These are phyloP conservation scores for Penicillium sp. DNA, from an alignment of 2,329 filamentous ascomycete genomes.

Conservation along the genomic window DNA sequence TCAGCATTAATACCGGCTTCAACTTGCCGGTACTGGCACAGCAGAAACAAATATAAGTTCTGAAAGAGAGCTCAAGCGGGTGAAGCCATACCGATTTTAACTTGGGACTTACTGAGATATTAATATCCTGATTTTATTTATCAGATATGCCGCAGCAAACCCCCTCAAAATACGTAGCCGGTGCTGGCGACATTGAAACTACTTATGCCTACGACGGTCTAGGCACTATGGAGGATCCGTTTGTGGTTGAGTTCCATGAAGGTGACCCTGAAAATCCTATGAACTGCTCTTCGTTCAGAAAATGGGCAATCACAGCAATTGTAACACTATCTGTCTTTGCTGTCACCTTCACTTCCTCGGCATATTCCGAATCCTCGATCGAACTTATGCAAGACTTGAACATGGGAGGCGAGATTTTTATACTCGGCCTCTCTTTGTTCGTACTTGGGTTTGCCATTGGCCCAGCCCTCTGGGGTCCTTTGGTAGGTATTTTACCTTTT, in stretches of 20 bases:
- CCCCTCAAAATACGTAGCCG: not conserved
- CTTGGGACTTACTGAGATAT: not conserved
- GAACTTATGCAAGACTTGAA: constrained; percentile 38
- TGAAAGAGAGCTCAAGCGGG: not conserved
- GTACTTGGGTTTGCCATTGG: constrained; percentile 47
- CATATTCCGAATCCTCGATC: constrained; percentile 18
- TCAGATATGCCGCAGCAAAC: not conserved
- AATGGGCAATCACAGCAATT: constrained; percentile 37
- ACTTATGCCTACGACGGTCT: constrained; percentile 32
- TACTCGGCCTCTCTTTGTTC: constrained; percentile 45
- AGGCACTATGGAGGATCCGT: constrained; percentile 42
- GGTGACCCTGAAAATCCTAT: constrained; percentile 42
- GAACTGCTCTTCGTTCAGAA: constrained; percentile 33
- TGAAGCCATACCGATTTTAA: not conserved
- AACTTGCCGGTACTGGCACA: not conserved
- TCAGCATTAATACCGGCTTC: not conserved
- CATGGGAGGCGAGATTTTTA: constrained; percentile 36
- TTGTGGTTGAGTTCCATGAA: constrained; percentile 39
- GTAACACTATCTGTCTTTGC: constrained; percentile 31
- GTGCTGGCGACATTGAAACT: not conserved
- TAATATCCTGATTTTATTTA: not conserved
- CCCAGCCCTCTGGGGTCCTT: constrained; percentile 41
- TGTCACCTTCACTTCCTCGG: constrained; percentile 14
- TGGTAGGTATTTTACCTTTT: not conserved
- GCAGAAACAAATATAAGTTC: not conserved